Percentiles rank a stretch among this genome's conserved stretches.
Conservation (phyloP, 2,329 filamentous ascomycete species). For the Ascochyta pisi region DNA sequence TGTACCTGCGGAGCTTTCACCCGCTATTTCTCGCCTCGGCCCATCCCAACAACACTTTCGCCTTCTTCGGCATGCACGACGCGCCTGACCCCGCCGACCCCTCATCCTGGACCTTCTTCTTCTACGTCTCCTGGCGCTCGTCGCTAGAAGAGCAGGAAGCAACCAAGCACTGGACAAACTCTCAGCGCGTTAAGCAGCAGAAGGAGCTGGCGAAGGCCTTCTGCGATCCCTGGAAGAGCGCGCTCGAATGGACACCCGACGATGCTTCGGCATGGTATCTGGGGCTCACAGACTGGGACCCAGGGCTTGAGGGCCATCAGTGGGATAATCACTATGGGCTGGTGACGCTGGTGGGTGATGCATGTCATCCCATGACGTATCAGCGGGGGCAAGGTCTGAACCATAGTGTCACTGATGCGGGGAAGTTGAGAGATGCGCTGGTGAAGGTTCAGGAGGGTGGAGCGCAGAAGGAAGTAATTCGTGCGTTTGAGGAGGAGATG, state of each 20-base stretch:
- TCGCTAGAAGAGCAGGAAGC: slow-evolving; percentile 51
- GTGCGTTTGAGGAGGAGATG: slow-evolving; percentile 56
- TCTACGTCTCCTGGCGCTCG: slow-evolving; percentile 56
- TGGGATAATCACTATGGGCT: slow-evolving; percentile 47
- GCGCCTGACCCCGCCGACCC: slow-evolving; percentile 48
- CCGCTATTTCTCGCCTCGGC: slow-evolving; percentile 53
- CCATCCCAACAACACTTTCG: slow-evolving; percentile 55
- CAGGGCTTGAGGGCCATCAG: slow-evolving; percentile 32
- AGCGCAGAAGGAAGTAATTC: slow-evolving; percentile 40
- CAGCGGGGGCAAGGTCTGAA: slow-evolving; percentile 60
- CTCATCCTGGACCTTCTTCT: slow-evolving; percentile 55
- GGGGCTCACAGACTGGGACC: slow-evolving; percentile 48
- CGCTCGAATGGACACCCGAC: slow-evolving; percentile 46
- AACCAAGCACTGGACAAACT: slow-evolving; percentile 45
- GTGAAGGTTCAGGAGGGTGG: slow-evolving; percentile 30
- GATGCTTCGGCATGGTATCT: slow-evolving; percentile 43
- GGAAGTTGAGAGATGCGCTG: slow-evolving; percentile 48
- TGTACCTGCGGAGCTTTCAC: slow-evolving; percentile 54
- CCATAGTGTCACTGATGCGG: slow-evolving; percentile 55
- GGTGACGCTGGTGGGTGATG: slow-evolving; percentile 51
- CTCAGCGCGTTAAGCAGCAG: slow-evolving; percentile 49
- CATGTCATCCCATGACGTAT: slow-evolving; percentile 52
- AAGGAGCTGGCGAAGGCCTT: slow-evolving; percentile 51
- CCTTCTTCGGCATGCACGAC: slow-evolving; percentile 57
- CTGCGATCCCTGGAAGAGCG: slow-evolving; percentile 55